phyloP scores from a whole-genome alignment of 2,329 filamentous ascomycete genomes.

The Colletotrichum sojae region DNA sequence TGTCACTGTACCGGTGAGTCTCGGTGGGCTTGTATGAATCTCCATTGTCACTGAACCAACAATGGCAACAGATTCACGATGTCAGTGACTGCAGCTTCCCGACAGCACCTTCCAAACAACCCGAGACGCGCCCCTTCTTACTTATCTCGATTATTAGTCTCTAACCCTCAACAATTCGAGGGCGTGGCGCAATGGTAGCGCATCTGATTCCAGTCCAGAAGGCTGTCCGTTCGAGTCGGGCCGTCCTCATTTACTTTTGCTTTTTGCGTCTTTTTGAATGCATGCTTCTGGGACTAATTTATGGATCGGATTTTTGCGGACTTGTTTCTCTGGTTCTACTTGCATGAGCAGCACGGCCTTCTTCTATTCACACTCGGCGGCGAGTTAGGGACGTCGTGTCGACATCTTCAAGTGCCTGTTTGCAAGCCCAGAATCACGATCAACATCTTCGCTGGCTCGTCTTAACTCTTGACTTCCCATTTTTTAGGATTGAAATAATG shows the following conservation, averaged over 20 bases:
- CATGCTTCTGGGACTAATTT: too few species aligned
- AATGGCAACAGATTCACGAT: neutral
- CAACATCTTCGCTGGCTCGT: too few species aligned
- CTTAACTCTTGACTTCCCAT: too few species aligned
- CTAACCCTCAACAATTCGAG: neutral
- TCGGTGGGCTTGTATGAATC: constrained; percentile 8
- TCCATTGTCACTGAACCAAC: neutral
- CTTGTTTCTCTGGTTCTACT: too few species aligned
- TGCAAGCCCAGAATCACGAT: too few species aligned
- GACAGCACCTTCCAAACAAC: neutral
- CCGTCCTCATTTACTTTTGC: constrained; percentile 23
- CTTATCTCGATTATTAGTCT: neutral
- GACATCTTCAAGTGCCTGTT: too few species aligned
- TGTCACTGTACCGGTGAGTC: neutral
- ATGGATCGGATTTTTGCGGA: too few species aligned
- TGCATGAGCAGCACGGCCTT: too few species aligned
- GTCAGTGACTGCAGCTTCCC: neutral
- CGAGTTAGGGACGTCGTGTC: too few species aligned
- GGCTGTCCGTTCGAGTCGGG: constrained; percentile 38
- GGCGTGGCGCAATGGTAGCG: constrained; percentile 40
- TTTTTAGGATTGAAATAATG: too few species aligned
- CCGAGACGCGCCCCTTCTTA: neutral
- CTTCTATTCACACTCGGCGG: too few species aligned
- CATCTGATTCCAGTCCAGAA: constrained; percentile 41
- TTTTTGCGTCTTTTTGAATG: neutral